Evolutionary conservation across 768 basidiomycete genomes (phyloP).

Genomic region (Gloeostereum incarnatum): DNA sequence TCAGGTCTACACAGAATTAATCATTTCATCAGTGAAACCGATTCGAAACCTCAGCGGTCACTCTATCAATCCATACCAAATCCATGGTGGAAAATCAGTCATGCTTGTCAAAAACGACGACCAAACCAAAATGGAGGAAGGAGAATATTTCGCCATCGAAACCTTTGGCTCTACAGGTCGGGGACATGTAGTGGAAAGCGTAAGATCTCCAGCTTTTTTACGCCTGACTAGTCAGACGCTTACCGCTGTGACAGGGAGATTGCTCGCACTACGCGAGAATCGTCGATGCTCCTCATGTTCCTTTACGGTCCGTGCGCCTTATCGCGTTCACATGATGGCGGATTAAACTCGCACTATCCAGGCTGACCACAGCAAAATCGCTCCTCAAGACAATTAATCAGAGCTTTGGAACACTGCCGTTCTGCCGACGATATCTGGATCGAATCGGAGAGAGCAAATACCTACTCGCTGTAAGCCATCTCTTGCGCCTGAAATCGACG

Average conservation of each 20-base stretch:
- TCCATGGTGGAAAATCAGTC: constrained; percentile 92
- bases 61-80: constrained; percentile 82
- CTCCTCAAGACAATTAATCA: constrained; percentile 82
- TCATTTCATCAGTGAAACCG: constrained; percentile 62
- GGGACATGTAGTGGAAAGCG: constrained; percentile 79
- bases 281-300: constrained; percentile 59
- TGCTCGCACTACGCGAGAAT: constrained; percentile 88
- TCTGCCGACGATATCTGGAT: constrained; percentile 92
- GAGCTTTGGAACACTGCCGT: constrained; percentile 93
- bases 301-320: constrained; percentile 49
- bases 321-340: neutral
- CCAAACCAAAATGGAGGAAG: constrained; percentile 97
- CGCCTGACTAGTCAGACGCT: neutral
- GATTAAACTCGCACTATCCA: constrained; percentile 16
- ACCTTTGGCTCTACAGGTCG: constrained; percentile 97
- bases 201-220: constrained; percentile 18
- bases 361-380: constrained; percentile 77
- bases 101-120: constrained; percentile 85
- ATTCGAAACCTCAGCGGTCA: constrained; percentile 95
- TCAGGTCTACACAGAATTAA: constrained; percentile 1
- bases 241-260: constrained; percentile 52
- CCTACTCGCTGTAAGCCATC: constrained; percentile 64
- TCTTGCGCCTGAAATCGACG: neutral
- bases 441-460: constrained; percentile 90
- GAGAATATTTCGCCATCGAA: constrained; percentile 98